A percentile compares a stretch with the other conserved stretches of the same genome.
These are phyloP conservation scores for Candida glaebosa DNA, from an alignment of 805 yeast genomes.

Conservation along the genomic window DNA sequence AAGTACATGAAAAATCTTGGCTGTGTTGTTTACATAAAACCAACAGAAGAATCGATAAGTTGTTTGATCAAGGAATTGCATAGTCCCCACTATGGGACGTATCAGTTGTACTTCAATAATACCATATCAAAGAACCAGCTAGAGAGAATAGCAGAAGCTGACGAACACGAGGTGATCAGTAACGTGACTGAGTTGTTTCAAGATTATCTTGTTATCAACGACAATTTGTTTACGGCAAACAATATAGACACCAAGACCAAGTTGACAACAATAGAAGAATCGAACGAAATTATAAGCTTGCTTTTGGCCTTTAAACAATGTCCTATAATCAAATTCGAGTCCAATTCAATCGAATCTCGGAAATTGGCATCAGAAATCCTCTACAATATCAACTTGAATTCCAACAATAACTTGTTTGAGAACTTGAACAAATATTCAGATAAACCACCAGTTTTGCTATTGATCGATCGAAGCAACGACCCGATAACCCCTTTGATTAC, in stretches of 20 bases:
- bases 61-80: conserved; percentile 62
- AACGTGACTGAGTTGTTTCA: conserved; percentile 81
- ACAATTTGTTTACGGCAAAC: conserved; percentile 49
- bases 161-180: conserved; percentile 75
- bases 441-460: conserved; percentile 66
- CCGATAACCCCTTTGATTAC: conserved; percentile 88
- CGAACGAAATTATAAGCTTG: conserved; percentile 46
- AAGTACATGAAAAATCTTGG: conserved; percentile 62
- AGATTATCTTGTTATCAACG: conserved; percentile 74
- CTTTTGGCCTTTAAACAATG: conserved; percentile 69
- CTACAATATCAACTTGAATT: conserved; percentile 52
- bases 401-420: conserved; percentile 63
- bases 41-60: conserved; percentile 61
- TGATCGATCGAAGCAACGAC: conserved; percentile 83
- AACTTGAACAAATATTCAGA: conserved; percentile 54
- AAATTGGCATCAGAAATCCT: conserved; percentile 67
- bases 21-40: conserved; percentile 77
- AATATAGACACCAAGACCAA: conserved; percentile 11
- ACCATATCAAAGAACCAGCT: conserved; percentile 69
- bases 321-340: conserved; percentile 78
- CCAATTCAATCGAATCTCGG: conserved; percentile 59
- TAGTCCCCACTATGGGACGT: conserved; percentile 74
- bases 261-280: conserved; percentile 30
- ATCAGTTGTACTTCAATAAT: conserved; percentile 77
- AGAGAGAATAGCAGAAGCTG: conserved; percentile 87